Percentiles rank a stretch among this genome's conserved stretches.
Conservation (phyloP, 1,139 yeast species). For the Blastobotrys indianensis region DNA sequence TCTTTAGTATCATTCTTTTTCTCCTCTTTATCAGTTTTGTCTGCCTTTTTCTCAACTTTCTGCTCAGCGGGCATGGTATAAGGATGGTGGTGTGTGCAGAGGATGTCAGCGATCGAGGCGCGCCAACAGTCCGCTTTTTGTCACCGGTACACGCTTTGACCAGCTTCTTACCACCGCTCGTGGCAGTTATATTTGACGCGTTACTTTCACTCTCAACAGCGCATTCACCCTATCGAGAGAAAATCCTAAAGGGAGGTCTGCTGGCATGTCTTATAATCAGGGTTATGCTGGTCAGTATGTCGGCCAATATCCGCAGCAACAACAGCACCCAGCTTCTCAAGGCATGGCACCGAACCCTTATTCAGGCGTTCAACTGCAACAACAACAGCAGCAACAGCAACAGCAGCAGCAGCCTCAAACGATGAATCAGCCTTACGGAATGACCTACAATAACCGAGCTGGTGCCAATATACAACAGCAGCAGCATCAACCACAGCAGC, state of each 20-base stretch:
- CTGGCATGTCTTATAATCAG: slow-evolving; percentile 11
- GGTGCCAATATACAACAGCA: too few relatives aligned
- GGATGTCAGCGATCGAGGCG: background rate
- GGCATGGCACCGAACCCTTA: slow-evolving; percentile 8
- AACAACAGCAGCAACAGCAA: slow-evolving; percentile 4
- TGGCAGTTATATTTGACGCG: too few relatives aligned
- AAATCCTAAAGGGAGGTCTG: background rate
- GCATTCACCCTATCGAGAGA: too few relatives aligned
- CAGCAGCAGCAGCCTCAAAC: slow-evolving; percentile 1
- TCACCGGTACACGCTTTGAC: background rate
- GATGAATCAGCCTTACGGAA: background rate
- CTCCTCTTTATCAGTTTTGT: background rate
- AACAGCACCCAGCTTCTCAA: slow-evolving; percentile 1
- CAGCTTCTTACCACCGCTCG: background rate
- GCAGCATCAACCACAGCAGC: too few relatives aligned
- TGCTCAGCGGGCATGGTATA: background rate
- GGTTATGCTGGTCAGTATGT: slow-evolving; percentile 5
- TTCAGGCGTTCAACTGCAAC: slow-evolving; percentile 13
- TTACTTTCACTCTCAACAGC: too few relatives aligned
- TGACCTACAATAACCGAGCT: background rate
- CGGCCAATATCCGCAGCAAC: slow-evolving; percentile 5
- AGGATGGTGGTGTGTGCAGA: background rate
- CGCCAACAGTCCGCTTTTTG: background rate
- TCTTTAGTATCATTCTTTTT: background rate
- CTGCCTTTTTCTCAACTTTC: slow-evolving; percentile 1